Evolutionary conservation across 495 filamentous ascomycete genomes (phyloP).

Genomic region (Cercophora sp.): DNA sequence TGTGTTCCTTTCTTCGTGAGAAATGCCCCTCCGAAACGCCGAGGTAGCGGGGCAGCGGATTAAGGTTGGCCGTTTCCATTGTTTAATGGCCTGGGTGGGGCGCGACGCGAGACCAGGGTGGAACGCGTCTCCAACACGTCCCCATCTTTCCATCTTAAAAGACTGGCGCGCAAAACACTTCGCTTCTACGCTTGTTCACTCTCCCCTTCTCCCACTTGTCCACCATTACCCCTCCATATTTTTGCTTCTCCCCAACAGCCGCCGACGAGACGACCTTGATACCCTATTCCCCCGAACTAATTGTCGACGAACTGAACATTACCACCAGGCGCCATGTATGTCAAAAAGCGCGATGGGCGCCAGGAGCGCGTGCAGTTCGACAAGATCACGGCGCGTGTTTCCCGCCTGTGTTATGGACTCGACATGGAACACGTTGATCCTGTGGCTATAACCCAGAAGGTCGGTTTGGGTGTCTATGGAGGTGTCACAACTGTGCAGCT

Average conservation of each 20-base stretch:
- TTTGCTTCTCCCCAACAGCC: too few species aligned
- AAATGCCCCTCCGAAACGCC: too few species aligned
- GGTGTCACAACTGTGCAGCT: constrained; percentile 94
- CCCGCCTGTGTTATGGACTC: constrained; percentile 92
- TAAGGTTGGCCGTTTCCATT: constrained; percentile 13
- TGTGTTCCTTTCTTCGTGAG: too few species aligned
- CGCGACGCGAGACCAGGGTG: constrained; percentile 6
- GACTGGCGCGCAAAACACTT: constrained; percentile 15
- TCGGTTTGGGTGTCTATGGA: constrained; percentile 98
- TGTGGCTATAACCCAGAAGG: constrained; percentile 96
- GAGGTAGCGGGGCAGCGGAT: constrained; percentile 8
- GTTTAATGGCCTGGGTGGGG: constrained; percentile 15
- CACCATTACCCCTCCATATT: too few species aligned
- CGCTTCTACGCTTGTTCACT: too few species aligned
- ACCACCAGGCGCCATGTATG: constrained; percentile 51
- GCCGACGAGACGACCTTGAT: too few species aligned
- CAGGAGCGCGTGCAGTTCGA: constrained; percentile 99
- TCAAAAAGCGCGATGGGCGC: constrained; percentile 75
- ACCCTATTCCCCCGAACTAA: too few species aligned
- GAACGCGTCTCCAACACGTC: constrained; percentile 18
- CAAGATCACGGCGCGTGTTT: constrained; percentile 98
- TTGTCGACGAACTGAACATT: too few species aligned
- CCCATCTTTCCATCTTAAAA: constrained; percentile 15
- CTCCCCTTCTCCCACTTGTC: too few species aligned
- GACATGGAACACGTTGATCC: constrained; percentile 96